Conservation (phyloP, 805 yeast genomes). For the Candida sanyiensis region DNA sequence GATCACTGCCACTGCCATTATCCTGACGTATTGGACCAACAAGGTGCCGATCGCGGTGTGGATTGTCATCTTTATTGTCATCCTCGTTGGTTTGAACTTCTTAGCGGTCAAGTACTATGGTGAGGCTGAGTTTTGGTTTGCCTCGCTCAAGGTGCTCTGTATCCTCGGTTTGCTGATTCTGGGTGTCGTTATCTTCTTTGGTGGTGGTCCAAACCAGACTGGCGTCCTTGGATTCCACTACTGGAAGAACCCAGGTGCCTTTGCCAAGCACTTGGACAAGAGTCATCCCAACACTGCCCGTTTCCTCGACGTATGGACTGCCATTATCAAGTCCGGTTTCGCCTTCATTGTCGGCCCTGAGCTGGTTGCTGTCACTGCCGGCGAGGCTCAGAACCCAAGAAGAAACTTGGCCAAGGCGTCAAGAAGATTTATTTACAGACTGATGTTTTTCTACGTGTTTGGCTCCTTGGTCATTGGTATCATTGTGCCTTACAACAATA, state of each 20-base stretch:
- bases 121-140: slow-evolving; percentile 60
- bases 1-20: slow-evolving; percentile 54
- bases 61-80: slow-evolving; percentile 48
- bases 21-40: slow-evolving; percentile 48
- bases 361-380: slow-evolving; percentile 49
- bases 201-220: slow-evolving; percentile 52
- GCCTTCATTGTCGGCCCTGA: slow-evolving; percentile 63
- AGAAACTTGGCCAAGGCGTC: slow-evolving; percentile 58
- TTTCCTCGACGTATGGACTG: slow-evolving; percentile 60
- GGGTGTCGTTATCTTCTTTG: slow-evolving; percentile 54
- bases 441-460: slow-evolving; percentile 52
- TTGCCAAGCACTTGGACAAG: slow-evolving; percentile 40
- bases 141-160: slow-evolving; percentile 51
- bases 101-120: slow-evolving; percentile 57
- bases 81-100: slow-evolving; percentile 43
- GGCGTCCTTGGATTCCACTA: slow-evolving; percentile 62
- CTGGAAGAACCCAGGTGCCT: slow-evolving; percentile 60
- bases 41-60: slow-evolving; percentile 56
- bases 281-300: slow-evolving; percentile 52
- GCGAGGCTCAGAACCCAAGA: slow-evolving; percentile 58
- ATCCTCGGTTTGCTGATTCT: slow-evolving; percentile 56
- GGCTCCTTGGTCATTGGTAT: slow-evolving; percentile 68
- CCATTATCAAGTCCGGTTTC: slow-evolving; percentile 58
- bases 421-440: slow-evolving; percentile 47
- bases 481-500: slow-evolving; percentile 57